phyloP scores from a whole-genome alignment of 441 rosid genomes.

The Erodium texanum region DNA sequence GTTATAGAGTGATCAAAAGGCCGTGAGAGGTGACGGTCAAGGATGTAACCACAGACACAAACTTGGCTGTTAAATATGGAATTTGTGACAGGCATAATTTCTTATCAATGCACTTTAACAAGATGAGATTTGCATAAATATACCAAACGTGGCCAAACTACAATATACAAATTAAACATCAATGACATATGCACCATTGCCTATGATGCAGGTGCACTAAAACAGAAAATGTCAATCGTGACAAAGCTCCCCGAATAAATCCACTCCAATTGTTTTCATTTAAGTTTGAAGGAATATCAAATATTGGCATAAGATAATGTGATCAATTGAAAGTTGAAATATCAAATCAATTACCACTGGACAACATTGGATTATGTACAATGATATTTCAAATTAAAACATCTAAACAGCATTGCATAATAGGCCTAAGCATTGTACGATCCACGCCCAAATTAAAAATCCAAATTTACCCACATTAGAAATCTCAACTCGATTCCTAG shows the following conservation, averaged over 20 bases:
- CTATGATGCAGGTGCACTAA: background rate
- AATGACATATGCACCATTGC: background rate
- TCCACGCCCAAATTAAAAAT: no score
- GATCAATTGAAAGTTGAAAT: no score
- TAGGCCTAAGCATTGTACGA: no score
- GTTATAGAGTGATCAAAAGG: background rate
- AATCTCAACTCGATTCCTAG: background rate
- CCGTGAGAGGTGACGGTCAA: background rate
- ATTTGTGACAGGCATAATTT: background rate
- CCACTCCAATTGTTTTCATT: no score
- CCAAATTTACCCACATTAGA: no score
- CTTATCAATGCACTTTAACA: background rate
- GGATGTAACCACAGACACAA: background rate
- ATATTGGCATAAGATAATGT: no score
- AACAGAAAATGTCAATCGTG: background rate
- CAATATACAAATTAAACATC: background rate
- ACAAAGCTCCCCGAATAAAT: background rate
- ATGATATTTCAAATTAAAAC: no score
- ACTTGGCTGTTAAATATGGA: background rate
- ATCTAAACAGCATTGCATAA: no score
- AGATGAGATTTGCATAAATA: background rate
- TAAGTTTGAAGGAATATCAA: no score
- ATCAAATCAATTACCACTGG: no score
- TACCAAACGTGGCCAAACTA: background rate
- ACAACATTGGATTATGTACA: no score